Base-by-base conservation (phyloP, 2,329 filamentous ascomycete species). In the Fusarium sp. region DNA sequence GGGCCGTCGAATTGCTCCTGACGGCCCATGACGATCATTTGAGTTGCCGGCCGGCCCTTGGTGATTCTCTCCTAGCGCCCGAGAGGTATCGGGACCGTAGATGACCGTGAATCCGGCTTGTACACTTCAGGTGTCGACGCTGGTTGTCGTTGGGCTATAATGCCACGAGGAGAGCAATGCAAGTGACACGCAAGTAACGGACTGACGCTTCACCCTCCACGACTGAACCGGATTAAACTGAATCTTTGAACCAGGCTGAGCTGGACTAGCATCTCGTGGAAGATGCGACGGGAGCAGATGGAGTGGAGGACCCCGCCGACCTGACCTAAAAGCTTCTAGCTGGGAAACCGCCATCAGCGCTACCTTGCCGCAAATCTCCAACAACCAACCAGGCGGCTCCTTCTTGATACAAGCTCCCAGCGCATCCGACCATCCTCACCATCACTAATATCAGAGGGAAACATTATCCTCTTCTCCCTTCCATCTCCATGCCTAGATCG, bases 181-280 rank as follows among this genome's bases (percentile, higher is more conserved):
- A n/a, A 62, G 42, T 47, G 60, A 70, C 69, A 64, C 56, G 34
- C 29, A 27, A 66, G 71, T 52, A 20, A 72, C 57, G 62, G 56
- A n/a, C 50, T 38, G 59, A 47, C 50, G 57, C 42, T 62, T 45
- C 52, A 34, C 47, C 13, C 42, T 58, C 74, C 69, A 64, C 62
- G 31, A 62, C 22, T 47, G 61, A 40, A 38, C 47, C 62, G 45
- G 45, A 45, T 31, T 66, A 35, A 72, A 35, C 54, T 34, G 62
- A 71, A 63, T 64, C 52, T 63, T 58, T 42, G 54, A 71, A 71
- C 66, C 67, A 54, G 18, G 47, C 45, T 35, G 60, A 52, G 70
- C 71, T 73, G 73, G 66, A 54, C 70, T 73, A 73, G 66, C 47
- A 73, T 73, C 70, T 73, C 54, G 38, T 14, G 38, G 58, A 35